Evolutionary conservation across 164 flowering plant genomes (phyloP), one percentile per base, ranked within the genome.

Genomic region (Warburgia ugandensis): DNA sequence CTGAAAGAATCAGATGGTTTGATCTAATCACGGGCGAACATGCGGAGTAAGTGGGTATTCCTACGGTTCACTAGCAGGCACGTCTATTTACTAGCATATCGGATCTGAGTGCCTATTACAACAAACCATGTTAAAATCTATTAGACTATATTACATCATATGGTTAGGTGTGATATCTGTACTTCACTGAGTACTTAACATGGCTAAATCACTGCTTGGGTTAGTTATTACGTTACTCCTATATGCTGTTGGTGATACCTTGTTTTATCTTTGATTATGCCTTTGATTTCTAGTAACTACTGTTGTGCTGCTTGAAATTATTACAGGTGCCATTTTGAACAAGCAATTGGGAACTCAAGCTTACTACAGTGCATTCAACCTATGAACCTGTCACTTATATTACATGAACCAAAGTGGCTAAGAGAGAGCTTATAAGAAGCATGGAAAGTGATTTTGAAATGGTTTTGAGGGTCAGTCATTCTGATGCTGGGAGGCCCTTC

Each of bases 401-500:
- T 5, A 31, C 58, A 33, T 61, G 60, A 60, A 65, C 52, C 68
- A 69, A 64, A 68, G 30, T 45, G 52, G 52, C 54, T 8, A 72
- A 31, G 58, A 73, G 62, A 56, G 68, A 51, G 55, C 60, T 77
- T 8, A 16, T 71, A 6, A 69, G 37, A 61, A 73, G 81, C 52
- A 10, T 82, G 39, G 73, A 77, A 36, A 62, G 63, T 60, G 83
- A 77, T 32, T 52, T 78, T 35, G 88, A 78, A 50, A 55, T 58
- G 60, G 70, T 70, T 30, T 77, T 65, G 82, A 77, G 35, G 85
- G 77, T 20, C 81, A 82, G 54, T 44, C 69, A 45, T 82, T 81
- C 67, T 55, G 77, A 53, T 64, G 77, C 31, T 82, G 83, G 85
- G 85, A 77, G 41, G 83, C 85, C 11, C 79, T 81, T 29, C 64